Percentiles rank a stretch among this genome's conserved stretches.
phyloP scores from a whole-genome alignment of 2,329 filamentous ascomycete genomes.

The Aspergillus sergii region DNA sequence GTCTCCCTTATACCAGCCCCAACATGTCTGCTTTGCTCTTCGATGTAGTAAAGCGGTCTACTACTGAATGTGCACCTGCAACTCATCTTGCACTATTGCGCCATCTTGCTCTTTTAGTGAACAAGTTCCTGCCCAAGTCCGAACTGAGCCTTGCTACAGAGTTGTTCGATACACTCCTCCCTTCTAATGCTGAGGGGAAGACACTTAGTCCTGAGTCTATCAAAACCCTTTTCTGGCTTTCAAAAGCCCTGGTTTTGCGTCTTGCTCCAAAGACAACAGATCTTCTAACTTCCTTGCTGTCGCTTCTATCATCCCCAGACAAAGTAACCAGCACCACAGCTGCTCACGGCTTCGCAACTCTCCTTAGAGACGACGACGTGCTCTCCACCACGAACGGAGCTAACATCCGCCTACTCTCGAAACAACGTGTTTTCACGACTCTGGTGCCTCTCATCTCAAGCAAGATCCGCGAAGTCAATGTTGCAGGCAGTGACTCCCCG shows the following conservation, averaged over 20 bases:
- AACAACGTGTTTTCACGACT: constrained; percentile 65
- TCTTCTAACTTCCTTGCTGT: constrained; percentile 55
- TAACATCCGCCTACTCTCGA: constrained; percentile 62
- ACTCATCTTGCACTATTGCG: constrained; percentile 46
- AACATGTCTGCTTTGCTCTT: constrained; percentile 39
- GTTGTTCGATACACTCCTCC: constrained; percentile 37
- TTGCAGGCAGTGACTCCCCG: constrained; percentile 31
- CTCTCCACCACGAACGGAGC: constrained; percentile 64
- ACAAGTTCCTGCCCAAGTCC: constrained; percentile 44
- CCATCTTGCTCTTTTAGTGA: constrained; percentile 44
- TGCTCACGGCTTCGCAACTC: constrained; percentile 60
- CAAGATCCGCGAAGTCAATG: constrained; percentile 51
- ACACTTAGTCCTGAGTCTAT: constrained; percentile 46
- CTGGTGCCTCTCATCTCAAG: constrained; percentile 59
- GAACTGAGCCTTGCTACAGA: constrained; percentile 34
- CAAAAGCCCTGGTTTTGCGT: constrained; percentile 63
- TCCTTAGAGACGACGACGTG: constrained; percentile 64
- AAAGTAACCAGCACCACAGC: constrained; percentile 53
- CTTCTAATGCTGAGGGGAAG: constrained; percentile 20
- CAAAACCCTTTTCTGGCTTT: constrained; percentile 61
- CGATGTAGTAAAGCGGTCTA: constrained; percentile 38
- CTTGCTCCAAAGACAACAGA: constrained; percentile 50
- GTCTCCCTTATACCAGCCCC: constrained; percentile 34
- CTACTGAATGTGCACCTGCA: constrained; percentile 33
- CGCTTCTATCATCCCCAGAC: constrained; percentile 47